Evolutionary conservation across 106 monocot species (phyloP).

Genomic region (Acanthochlamys bracteata): DNA sequence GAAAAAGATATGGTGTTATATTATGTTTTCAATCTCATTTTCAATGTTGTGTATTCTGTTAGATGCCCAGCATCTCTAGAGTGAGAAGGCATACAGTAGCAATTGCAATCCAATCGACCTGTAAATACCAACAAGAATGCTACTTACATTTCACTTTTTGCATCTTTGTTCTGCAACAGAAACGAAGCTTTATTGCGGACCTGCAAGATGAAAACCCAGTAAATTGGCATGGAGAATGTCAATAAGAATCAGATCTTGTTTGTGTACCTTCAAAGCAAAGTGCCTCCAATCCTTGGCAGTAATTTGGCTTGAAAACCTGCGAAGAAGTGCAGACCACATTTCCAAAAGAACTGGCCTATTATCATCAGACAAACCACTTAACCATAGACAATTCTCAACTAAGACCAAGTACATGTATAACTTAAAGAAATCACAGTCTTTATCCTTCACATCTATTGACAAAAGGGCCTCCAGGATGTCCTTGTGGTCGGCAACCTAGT

Average conservation of each 20-base stretch:
- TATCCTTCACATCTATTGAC: slow-evolving; percentile 57
- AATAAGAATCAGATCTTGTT: background rate
- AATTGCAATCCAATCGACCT: too few species aligned
- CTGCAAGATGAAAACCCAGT: slow-evolving; percentile 17
- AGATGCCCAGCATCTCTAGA: too few species aligned
- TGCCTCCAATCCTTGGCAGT: slow-evolving; percentile 77
- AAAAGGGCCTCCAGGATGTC: slow-evolving; percentile 42
- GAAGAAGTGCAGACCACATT: slow-evolving; percentile 61
- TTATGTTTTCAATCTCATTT: too few species aligned
- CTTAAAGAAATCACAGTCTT: slow-evolving; percentile 61
- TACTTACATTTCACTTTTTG: slow-evolving; percentile 12
- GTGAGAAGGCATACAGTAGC: too few species aligned
- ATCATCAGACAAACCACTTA: slow-evolving; percentile 16
- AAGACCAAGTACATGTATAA: slow-evolving; percentile 56
- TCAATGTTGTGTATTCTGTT: too few species aligned
- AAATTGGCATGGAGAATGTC: too few species aligned
- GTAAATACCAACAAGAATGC: background rate
- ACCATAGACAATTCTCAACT: slow-evolving; percentile 52
- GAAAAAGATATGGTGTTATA: too few species aligned
- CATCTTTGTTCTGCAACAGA: slow-evolving; percentile 32
- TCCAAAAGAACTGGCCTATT: slow-evolving; percentile 25
- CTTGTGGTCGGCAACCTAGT: slow-evolving; percentile 33
- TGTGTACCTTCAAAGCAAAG: slow-evolving; percentile 77
- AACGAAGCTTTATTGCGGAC: slow-evolving; percentile 63
- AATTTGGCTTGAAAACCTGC: slow-evolving; percentile 65